Base-by-base conservation (phyloP, 2,329 filamentous ascomycete species). In the Byssoonygena ceratinophila region DNA sequence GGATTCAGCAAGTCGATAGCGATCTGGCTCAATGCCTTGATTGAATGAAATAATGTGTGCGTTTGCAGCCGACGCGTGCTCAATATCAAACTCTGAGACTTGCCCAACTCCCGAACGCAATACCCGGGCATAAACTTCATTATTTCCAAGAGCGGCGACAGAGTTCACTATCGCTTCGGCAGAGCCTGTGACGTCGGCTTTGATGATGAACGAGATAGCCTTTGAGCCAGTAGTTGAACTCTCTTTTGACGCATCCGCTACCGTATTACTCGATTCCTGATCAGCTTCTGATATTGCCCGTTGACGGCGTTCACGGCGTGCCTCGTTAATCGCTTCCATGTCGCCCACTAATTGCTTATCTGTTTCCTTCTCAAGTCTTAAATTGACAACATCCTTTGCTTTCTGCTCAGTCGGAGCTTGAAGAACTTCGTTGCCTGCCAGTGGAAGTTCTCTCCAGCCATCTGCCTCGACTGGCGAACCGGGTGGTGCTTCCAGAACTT, bases 381-480 rank as follows among this genome's bases (percentile, higher is more conserved):
- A 87, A 1, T 84, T 79, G 1, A 91, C 77, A 0, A 92, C 91
- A 1, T 76, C 78, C 62, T 87, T 87, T 32, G 89, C 92, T 57
- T 79, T 83, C 55, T 81, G 78, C 69, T 97, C 90, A 59, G 83
- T 81, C 0, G 79, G 74, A 0, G 90, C 87, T 70, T 97, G 86
- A 0, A 98, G 75, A 7, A 94, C 84, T 71, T 88, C 82, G 61
- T 94, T 87, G 46, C 94, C 94, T 1, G 92, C 91, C 22, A 79
- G 77, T 0, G 92, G 91, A 58, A 88, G 83, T 32, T 88, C 85
- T 60, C 83, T 83, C 92, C 92, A 98, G n/a, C 92, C 92, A 57
- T 96, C 82, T 18, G 98, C 81, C 68, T 97, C 88, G 2, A 95
- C 86, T 0, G 94, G 89, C 25, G 84, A 92, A 32, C 92, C 92